Evolutionary conservation across 1,284 basidiomycete species (phyloP).

Genomic region (Gymnopus androsaceus): DNA sequence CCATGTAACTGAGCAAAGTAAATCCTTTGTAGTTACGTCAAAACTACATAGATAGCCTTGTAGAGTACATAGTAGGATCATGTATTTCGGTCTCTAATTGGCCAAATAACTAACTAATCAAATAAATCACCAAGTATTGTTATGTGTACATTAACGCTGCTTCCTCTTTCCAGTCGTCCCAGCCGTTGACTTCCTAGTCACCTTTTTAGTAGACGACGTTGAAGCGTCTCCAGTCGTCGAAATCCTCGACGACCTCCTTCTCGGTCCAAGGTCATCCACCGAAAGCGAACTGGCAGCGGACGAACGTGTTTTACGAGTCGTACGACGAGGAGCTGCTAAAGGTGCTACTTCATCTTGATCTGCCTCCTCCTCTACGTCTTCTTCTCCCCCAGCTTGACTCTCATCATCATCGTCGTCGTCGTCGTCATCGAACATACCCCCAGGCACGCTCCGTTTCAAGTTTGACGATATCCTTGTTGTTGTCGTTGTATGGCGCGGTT

Average conservation of each 20-base stretch:
- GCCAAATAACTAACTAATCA: too few relatives aligned
- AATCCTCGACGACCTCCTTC: conserved; percentile 44
- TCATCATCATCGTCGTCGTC: conserved; percentile 34
- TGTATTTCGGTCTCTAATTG: too few relatives aligned
- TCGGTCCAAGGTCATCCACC: conserved; percentile 34
- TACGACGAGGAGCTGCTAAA: conserved; percentile 38
- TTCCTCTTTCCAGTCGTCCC: not conserved
- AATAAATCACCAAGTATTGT: too few relatives aligned
- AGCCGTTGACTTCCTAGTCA: conserved; percentile 6
- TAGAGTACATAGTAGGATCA: too few relatives aligned
- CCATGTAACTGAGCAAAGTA: too few relatives aligned
- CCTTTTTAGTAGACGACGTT: not conserved
- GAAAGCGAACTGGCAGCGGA: conserved; percentile 33
- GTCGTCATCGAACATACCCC: conserved; percentile 54
- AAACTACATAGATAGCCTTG: too few relatives aligned
- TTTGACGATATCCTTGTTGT: conserved; percentile 19
- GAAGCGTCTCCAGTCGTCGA: not conserved
- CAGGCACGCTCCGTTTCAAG: conserved; percentile 51
- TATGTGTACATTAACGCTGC: not conserved
- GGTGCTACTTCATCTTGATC: conserved; percentile 57
- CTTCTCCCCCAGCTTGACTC: conserved; percentile 29
- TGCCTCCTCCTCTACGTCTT: conserved; percentile 37
- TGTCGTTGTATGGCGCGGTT: conserved; percentile 22
- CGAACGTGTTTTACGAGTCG: conserved; percentile 26
- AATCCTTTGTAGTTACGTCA: too few relatives aligned